phyloP scores from a whole-genome alignment of 352 stramenopile genomes.

The Phytophthora tubulina region DNA sequence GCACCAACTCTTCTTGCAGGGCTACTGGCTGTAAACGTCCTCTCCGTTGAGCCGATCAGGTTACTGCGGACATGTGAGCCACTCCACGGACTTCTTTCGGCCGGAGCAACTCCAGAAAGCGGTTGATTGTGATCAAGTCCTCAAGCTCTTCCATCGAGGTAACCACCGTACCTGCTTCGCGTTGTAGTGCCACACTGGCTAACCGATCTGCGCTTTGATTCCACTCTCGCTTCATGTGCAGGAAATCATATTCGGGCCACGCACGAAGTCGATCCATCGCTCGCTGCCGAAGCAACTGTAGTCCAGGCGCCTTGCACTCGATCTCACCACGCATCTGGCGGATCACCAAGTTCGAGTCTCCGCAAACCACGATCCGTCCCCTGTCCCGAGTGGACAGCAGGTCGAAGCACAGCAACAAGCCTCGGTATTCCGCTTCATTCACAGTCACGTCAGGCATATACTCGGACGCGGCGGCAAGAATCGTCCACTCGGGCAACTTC shows the following conservation, averaged over 20 bases:
- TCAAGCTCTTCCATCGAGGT: too few relatives aligned
- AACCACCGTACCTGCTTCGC: too few relatives aligned
- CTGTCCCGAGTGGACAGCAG: background rate
- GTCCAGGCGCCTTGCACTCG: too few relatives aligned
- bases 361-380: too few relatives aligned
- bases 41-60: background rate
- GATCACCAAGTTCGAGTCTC: too few relatives aligned
- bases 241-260: background rate
- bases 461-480: background rate
- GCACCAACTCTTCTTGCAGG: background rate
- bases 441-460: too few relatives aligned
- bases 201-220: too few relatives aligned
- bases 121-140: too few relatives aligned
- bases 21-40: background rate
- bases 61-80: background rate
- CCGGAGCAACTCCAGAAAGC: background rate
- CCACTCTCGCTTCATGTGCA: background rate
- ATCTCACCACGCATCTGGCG: too few relatives aligned
- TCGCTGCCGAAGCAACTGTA: background rate
- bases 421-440: background rate
- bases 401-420: background rate
- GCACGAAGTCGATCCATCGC: background rate
- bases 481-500: slow-evolving; percentile 21
- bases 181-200: too few relatives aligned
- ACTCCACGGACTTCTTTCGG: background rate